A percentile compares a stretch with the other conserved stretches of the same genome.
These are phyloP conservation scores for Talaromyces verruculosus DNA, from an alignment of 2,329 filamentous ascomycete genomes.

Conservation along the genomic window DNA sequence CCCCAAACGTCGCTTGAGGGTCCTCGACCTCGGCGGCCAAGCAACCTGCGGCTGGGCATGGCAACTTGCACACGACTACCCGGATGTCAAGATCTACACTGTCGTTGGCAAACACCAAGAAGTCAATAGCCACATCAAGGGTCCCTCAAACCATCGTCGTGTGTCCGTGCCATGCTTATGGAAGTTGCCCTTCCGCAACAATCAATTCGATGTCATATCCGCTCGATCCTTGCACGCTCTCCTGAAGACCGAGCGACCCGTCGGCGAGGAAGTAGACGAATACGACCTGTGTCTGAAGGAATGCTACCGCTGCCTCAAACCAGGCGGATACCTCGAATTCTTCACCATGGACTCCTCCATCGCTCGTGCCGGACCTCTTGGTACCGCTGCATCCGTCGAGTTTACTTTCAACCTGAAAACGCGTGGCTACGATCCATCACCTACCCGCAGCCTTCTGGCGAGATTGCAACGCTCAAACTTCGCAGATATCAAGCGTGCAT, in stretches of 20 bases:
- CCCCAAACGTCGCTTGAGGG: conserved; percentile 54
- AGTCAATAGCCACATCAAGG: conserved; percentile 72
- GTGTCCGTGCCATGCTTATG: conserved; percentile 75
- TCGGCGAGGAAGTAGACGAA: conserved; percentile 72
- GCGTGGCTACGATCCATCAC: conserved; percentile 81
- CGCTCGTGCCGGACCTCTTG: conserved; percentile 76
- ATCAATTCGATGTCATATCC: conserved; percentile 88
- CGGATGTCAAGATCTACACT: conserved; percentile 82
- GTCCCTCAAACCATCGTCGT: conserved; percentile 83
- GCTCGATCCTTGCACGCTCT: conserved; percentile 82
- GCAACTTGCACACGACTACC: conserved; percentile 84
- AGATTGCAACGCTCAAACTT: conserved; percentile 76
- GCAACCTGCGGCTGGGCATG: conserved; percentile 91
- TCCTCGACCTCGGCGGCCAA: conserved; percentile 85
- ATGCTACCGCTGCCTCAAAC: conserved; percentile 87
- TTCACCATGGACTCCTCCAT: conserved; percentile 86
- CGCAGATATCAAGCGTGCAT: conserved; percentile 74
- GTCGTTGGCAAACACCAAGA: conserved; percentile 74
- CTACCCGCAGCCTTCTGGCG: conserved; percentile 76
- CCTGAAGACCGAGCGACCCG: conserved; percentile 67
- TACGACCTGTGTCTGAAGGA: conserved; percentile 83
- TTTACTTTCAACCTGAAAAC: conserved; percentile 89
- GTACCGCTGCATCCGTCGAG: conserved; percentile 81
- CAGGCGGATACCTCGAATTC: conserved; percentile 90
- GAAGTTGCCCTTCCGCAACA: conserved; percentile 78